These are phyloP conservation scores for Fusarium napiforme DNA, from an alignment of 2,329 filamentous ascomycete species.

Conservation along the genomic window DNA sequence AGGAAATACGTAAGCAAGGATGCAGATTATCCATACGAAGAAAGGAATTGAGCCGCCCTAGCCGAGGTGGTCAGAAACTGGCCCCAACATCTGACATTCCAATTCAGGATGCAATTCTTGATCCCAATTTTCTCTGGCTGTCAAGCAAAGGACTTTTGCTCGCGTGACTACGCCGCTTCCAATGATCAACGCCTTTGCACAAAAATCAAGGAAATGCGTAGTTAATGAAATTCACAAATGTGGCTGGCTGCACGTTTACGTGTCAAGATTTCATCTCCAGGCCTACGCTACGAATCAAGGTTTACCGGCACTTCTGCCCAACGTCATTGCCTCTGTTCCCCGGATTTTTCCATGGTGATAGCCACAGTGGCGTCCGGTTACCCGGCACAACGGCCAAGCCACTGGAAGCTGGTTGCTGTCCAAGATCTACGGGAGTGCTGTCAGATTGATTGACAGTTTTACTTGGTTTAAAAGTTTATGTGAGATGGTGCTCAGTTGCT, in stretches of 20 bases:
- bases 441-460: neutral
- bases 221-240: neutral
- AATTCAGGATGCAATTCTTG: neutral
- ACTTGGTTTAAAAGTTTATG: neutral
- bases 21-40: conserved; percentile 25
- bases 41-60: conserved; percentile 20
- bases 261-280: neutral
- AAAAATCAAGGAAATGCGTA: neutral
- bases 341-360: neutral
- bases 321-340: neutral
- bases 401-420: neutral
- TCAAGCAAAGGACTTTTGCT: neutral
- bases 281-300: neutral
- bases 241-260: neutral
- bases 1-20: neutral
- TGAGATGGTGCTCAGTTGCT: neutral
- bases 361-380: conserved; percentile 6
- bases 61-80: conserved; percentile 16
- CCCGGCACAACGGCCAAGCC: conserved; percentile 14
- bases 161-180: neutral
- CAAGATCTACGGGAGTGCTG: neutral
- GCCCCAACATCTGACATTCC: conserved; percentile 7
- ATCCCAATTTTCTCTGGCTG: neutral
- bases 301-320: neutral
- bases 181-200: neutral